Evolutionary conservation across 192 early-diverging fungal genomes (phyloP), one percentile per base, ranked within the genome.

Genomic region (Linnemannia hyalina): DNA sequence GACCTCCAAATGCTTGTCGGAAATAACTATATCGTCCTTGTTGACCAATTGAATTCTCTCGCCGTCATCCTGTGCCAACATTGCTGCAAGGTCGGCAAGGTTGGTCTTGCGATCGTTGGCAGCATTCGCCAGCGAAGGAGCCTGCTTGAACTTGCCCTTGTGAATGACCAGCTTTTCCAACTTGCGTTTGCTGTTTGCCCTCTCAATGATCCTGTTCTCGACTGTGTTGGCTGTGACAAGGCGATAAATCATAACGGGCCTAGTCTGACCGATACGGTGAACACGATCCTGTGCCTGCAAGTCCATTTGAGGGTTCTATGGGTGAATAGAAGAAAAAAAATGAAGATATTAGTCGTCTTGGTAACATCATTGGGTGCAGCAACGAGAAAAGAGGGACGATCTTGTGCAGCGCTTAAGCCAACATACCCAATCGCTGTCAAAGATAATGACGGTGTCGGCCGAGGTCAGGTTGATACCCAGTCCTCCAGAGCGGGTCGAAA

Each of bases 381-480:
- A 32, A 29, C 38, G 55, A 88, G 22, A 55, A 80, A 52, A 40
- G 4, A 83, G 22, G 36, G 74, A 40, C 41, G 9, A 10, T 15
- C 4, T 41, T 41, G 35, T 6, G 22, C 1, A 68, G 7, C 20
- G 35, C 32, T 49, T 9, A 41, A 23, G 40, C 26, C 35, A 60
- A 46, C 89, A 78, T 90, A 94, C 93, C 97, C 97, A 98, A 86
- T 96, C 98, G 69, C 94, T 98, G 80, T 99, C 98, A 85, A 96
- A 99, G 70, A 99, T 95, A 63, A 99, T 91, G 13, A 99, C 98
- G 46, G 96, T 98, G 82, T 99, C 98, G 16, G 98, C 98, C 0
- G 97, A 95, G 4, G 98, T 98, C 79, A 99, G 87, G 77, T 99
- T 99, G 87, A 99, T 99, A 69, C 98, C 98, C 36, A 99, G 89